Percentiles rank a stretch among this genome's conserved stretches.
These are phyloP conservation scores for Thecaphora frezii DNA, from an alignment of 1,284 basidiomycete genomes.

Conservation along the genomic window DNA sequence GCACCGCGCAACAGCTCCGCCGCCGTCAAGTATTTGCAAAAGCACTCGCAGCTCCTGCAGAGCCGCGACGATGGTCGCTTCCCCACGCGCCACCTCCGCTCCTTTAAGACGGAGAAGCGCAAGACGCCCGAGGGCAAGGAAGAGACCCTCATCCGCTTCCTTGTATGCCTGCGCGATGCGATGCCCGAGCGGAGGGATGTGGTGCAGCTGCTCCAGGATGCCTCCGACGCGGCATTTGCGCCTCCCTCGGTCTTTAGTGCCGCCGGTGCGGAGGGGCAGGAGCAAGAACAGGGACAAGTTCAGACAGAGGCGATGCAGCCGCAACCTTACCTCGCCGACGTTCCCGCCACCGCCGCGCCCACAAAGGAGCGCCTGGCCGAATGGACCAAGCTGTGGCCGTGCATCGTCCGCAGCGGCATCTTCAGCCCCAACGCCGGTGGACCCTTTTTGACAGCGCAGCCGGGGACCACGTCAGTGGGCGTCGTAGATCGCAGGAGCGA, in stretches of 20 bases:
- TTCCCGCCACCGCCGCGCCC: conserved; percentile 73
- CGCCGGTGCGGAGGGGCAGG: too few relatives aligned
- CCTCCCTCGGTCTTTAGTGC: neutral
- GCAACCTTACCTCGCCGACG: conserved; percentile 62
- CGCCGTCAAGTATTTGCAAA: conserved; percentile 28
- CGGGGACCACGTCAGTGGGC: conserved; percentile 5
- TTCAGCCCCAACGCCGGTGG: conserved; percentile 3
- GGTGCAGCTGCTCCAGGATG: conserved; percentile 11
- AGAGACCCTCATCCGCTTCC: conserved; percentile 10
- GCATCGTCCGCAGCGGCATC: conserved; percentile 35
- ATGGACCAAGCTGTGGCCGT: conserved; percentile 58
- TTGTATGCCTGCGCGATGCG: conserved; percentile 28
- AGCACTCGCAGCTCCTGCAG: conserved; percentile 18
- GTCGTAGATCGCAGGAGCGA: conserved; percentile 43
- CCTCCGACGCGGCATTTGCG: conserved; percentile 10
- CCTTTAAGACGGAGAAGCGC: conserved; percentile 26
- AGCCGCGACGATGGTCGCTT: conserved; percentile 30
- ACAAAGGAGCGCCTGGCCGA: conserved; percentile 69
- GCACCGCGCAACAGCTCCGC: conserved; percentile 53
- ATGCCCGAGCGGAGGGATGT: conserved; percentile 14
- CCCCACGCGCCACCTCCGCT: conserved; percentile 40
- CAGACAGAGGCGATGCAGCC: too few relatives aligned
- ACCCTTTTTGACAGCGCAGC: neutral
- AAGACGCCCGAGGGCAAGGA: conserved; percentile 4
- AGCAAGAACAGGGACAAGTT: too few relatives aligned